Evolutionary conservation across 179 eudicot genomes (phyloP).

Genomic region (Sideroxylon spinosum): DNA sequence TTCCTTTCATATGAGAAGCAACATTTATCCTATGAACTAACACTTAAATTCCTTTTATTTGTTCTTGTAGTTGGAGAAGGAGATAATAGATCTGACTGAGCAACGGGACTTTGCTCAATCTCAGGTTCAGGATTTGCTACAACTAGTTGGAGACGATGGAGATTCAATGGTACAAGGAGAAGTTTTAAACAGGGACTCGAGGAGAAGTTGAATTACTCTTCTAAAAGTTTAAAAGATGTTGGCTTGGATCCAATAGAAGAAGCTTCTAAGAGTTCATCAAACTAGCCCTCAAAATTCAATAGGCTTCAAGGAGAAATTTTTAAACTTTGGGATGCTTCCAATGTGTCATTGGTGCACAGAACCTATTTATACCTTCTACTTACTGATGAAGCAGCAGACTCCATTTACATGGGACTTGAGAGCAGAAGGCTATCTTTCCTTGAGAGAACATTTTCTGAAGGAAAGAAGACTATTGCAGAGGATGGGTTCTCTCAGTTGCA

Average conservation of each 20-base stretch:
- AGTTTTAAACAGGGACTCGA: too few species aligned
- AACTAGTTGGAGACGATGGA: constrained; percentile 51
- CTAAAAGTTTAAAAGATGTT: constrained; percentile 55
- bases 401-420: constrained; percentile 90
- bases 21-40: not conserved
- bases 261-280: constrained; percentile 30
- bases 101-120: constrained; percentile 84
- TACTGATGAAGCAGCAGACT: constrained; percentile 67
- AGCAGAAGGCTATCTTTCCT: constrained; percentile 71
- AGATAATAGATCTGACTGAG: constrained; percentile 60
- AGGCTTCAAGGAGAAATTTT: constrained; percentile 68
- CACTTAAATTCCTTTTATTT: not conserved
- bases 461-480: constrained; percentile 53
- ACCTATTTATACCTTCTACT: constrained; percentile 80
- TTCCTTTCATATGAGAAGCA: not conserved
- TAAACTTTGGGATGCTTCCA: constrained; percentile 74
- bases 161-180: constrained; percentile 42
- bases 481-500: constrained; percentile 51
- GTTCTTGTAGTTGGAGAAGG: constrained; percentile 73
- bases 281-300: constrained; percentile 61
- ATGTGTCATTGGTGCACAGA: constrained; percentile 76
- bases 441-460: constrained; percentile 58
- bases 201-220: too few species aligned
- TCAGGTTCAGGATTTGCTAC: constrained; percentile 76
- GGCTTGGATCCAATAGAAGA: constrained; percentile 72